A percentile compares a stretch with the other conserved stretches of the same genome.
phyloP scores from a whole-genome alignment of 257 asterid genomes.

The Solanum chiquidenum region DNA sequence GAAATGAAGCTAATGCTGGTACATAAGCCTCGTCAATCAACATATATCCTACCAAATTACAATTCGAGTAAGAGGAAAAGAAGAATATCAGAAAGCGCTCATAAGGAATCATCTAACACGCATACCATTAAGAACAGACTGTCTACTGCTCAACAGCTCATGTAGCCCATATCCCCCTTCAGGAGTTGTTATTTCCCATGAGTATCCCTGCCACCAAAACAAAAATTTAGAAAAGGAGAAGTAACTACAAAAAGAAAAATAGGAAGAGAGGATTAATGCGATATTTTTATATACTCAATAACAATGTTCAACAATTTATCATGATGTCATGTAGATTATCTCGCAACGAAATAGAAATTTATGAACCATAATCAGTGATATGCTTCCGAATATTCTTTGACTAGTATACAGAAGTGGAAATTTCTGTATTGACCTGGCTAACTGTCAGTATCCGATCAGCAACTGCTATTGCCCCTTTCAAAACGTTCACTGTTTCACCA shows the following conservation, averaged over 20 bases:
- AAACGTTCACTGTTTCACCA: conserved; percentile 91
- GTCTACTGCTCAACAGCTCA: conserved; percentile 58
- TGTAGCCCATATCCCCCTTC: conserved; percentile 94
- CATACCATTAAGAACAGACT: conserved; percentile 62
- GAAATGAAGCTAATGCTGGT: neutral
- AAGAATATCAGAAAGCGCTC: neutral
- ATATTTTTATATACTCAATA: neutral
- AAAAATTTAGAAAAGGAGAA: neutral
- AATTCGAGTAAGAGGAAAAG: neutral
- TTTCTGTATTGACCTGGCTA: conserved; percentile 55
- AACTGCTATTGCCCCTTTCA: conserved; percentile 83
- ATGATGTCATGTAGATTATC: neutral
- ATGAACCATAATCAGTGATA: neutral
- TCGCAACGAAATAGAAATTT: neutral
- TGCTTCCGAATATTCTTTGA: neutral
- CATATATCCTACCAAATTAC: neutral
- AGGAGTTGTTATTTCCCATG: conserved; percentile 91
- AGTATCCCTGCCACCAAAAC: conserved; percentile 65
- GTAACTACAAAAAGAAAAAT: neutral
- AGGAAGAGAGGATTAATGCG: neutral
- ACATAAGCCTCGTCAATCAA: neutral
- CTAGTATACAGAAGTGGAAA: neutral
- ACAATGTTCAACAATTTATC: neutral
- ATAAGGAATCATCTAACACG: neutral
- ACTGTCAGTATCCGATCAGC: conserved; percentile 93